These are phyloP conservation scores for Diaporthe nobilis DNA, from an alignment of 2,329 filamentous ascomycete species.

Conservation along the genomic window DNA sequence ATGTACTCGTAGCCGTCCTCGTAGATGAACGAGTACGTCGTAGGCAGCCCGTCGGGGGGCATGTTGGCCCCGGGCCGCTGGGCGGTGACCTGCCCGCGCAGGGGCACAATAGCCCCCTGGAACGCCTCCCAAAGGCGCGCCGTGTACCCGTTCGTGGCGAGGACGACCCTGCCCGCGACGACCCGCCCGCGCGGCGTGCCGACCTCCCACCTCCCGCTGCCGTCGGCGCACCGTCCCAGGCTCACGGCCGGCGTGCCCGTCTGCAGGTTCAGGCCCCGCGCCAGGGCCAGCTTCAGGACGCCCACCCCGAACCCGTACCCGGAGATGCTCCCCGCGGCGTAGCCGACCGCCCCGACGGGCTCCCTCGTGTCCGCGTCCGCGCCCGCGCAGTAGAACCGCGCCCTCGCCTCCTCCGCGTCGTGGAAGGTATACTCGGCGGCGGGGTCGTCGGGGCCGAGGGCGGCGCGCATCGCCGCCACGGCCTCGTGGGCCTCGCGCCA, in stretches of 20 bases:
- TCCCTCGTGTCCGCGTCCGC: conserved; percentile 45
- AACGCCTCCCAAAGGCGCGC: conserved; percentile 59
- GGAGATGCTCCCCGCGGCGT: conserved; percentile 59
- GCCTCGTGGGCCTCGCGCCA: conserved; percentile 56
- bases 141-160: conserved; percentile 69
- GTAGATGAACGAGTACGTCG: conserved; percentile 75
- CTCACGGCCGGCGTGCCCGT: conserved; percentile 62
- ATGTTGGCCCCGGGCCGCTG: conserved; percentile 53
- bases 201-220: conserved; percentile 54
- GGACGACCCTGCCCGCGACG: conserved; percentile 58
- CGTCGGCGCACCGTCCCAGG: conserved; percentile 42
- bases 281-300: conserved; percentile 60
- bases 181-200: conserved; percentile 60
- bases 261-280: conserved; percentile 64
- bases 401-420: conserved; percentile 32
- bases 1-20: conserved; percentile 76
- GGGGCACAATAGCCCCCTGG: conserved; percentile 63
- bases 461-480: conserved; percentile 60
- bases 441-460: conserved; percentile 56
- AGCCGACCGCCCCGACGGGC: conserved; percentile 63
- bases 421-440: conserved; percentile 60
- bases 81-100: conserved; percentile 65
- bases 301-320: conserved; percentile 57
- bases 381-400: conserved; percentile 41
- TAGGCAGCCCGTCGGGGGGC: conserved; percentile 56